A percentile compares a stretch with the other conserved stretches of the same genome.
Conservation (phyloP, 1,284 basidiomycete species). For the Leccinum pachyderme region DNA sequence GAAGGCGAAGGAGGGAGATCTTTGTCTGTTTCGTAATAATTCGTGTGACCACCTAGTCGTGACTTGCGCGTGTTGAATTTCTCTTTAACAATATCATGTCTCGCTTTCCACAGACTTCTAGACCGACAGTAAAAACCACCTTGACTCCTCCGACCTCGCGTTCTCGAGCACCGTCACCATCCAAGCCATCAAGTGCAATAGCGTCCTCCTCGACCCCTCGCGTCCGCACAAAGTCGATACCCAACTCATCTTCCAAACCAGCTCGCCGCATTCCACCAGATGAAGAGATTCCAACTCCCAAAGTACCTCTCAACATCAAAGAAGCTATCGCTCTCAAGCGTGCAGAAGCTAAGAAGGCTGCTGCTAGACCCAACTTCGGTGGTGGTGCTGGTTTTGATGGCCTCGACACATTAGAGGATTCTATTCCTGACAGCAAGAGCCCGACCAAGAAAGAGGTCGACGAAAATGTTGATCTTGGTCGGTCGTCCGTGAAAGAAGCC, state of each 20-base stretch:
- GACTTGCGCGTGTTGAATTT: conserved; percentile 5
- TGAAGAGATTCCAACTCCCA: conserved; percentile 31
- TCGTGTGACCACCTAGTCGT: conserved; percentile 11
- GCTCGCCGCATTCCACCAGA: conserved; percentile 30
- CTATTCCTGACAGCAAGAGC: conserved; percentile 35
- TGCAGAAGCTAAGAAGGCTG: conserved; percentile 67
- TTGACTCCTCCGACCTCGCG: conserved; percentile 27
- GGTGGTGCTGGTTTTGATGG: conserved; percentile 20
- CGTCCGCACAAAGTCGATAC: conserved; percentile 36
- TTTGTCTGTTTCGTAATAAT: conserved; percentile 18
- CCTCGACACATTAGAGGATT: conserved; percentile 43
- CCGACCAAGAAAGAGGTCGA: conserved; percentile 39
- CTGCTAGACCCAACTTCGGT: conserved; percentile 25
- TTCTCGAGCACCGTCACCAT: conserved; percentile 36
- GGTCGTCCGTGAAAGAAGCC: conserved; percentile 67
- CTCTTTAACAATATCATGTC: conserved; percentile 38
- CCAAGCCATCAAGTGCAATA: conserved; percentile 35
- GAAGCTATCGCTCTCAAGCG: conserved; percentile 73
- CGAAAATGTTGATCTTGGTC: conserved; percentile 57
- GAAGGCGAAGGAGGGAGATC: background rate
- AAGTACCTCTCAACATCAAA: conserved; percentile 52
- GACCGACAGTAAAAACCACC: conserved; percentile 32
- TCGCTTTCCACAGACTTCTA: conserved; percentile 46
- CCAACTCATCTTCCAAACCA: conserved; percentile 38
- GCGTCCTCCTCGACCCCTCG: conserved; percentile 25